Conservation (phyloP, 2,329 filamentous ascomycete species). For the Seiridium cupressi region DNA sequence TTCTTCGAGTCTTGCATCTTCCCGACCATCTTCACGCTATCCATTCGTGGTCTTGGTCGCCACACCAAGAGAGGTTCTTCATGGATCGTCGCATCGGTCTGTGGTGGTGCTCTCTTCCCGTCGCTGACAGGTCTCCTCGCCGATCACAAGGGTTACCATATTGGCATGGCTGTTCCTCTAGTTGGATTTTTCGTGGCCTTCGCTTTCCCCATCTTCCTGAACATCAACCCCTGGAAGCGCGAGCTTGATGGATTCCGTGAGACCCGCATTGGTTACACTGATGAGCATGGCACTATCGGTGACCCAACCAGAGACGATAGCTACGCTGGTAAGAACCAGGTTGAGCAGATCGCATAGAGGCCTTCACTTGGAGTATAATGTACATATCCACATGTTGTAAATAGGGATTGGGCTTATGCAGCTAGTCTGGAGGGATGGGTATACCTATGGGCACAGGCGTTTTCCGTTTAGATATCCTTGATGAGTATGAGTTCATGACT, state of each 20-base stretch:
- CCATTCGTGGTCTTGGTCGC: conserved; percentile 5
- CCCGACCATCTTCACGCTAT: conserved; percentile 8
- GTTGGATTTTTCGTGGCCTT: conserved; percentile 4
- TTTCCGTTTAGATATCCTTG: conserved; percentile 1
- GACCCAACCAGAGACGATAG: neutral
- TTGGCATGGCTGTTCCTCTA: conserved; percentile 3
- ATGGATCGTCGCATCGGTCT: conserved; percentile 5
- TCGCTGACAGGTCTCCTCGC: conserved; percentile 4
- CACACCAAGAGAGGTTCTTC: conserved; percentile 6
- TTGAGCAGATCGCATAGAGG: neutral
- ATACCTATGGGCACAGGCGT: neutral
- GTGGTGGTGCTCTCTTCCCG: conserved; percentile 5
- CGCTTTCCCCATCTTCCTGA: conserved; percentile 6
- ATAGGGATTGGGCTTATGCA: too few species aligned
- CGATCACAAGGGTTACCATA: conserved; percentile 6
- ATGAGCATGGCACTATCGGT: conserved; percentile 3
- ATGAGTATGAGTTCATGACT: conserved; percentile 1
- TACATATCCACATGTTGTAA: too few species aligned
- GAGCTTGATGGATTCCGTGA: conserved; percentile 8
- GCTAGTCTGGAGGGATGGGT: neutral
- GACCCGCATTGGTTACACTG: conserved; percentile 6
- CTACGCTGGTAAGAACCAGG: neutral
- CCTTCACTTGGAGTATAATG: too few species aligned
- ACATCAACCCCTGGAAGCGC: conserved; percentile 6
- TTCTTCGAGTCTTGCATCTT: conserved; percentile 9